These are phyloP conservation scores for Microdochium nivale DNA, from an alignment of 2,329 filamentous ascomycete species.

Conservation along the genomic window DNA sequence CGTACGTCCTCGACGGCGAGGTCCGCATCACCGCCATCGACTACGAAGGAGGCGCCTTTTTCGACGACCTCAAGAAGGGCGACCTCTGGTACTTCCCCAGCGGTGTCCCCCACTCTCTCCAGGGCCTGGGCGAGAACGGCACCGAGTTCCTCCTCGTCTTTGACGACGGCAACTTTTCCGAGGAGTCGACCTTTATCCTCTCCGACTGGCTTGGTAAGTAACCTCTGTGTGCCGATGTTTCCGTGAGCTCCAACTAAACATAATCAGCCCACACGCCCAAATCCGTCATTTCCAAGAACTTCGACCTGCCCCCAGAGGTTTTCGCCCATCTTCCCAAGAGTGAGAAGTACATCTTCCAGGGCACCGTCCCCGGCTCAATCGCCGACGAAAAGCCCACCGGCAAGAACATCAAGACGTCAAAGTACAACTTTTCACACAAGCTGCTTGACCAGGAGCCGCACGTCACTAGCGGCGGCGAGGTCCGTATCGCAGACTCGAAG, in stretches of 20 bases:
- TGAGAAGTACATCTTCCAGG: slow-evolving; percentile 74
- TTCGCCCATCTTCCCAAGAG: slow-evolving; percentile 58
- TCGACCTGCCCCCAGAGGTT: slow-evolving; percentile 61
- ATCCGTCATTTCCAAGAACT: slow-evolving; percentile 66
- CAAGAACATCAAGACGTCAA: slow-evolving; percentile 56
- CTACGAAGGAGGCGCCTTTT: slow-evolving; percentile 66
- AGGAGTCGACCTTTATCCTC: slow-evolving; percentile 62
- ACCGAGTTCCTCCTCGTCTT: slow-evolving; percentile 53
- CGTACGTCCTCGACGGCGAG: slow-evolving; percentile 61
- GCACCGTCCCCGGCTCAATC: slow-evolving; percentile 54
- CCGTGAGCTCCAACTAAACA: neutral
- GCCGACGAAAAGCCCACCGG: slow-evolving; percentile 55
- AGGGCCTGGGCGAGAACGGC: slow-evolving; percentile 59
- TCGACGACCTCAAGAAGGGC: slow-evolving; percentile 68
- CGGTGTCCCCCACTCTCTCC: slow-evolving; percentile 68
- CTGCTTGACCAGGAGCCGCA: slow-evolving; percentile 63
- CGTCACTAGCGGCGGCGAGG: slow-evolving; percentile 58
- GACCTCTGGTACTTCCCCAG: slow-evolving; percentile 78
- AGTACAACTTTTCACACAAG: slow-evolving; percentile 60
- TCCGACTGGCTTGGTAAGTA: slow-evolving; percentile 60
- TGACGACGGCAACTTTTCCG: slow-evolving; percentile 36
- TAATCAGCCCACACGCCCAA: slow-evolving; percentile 57
- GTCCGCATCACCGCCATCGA: slow-evolving; percentile 67
- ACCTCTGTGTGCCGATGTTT: neutral
- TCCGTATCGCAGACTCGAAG: slow-evolving; percentile 66